These are phyloP conservation scores for Ephemerocybe angulata DNA, from an alignment of 768 basidiomycete genomes.

Conservation along the genomic window DNA sequence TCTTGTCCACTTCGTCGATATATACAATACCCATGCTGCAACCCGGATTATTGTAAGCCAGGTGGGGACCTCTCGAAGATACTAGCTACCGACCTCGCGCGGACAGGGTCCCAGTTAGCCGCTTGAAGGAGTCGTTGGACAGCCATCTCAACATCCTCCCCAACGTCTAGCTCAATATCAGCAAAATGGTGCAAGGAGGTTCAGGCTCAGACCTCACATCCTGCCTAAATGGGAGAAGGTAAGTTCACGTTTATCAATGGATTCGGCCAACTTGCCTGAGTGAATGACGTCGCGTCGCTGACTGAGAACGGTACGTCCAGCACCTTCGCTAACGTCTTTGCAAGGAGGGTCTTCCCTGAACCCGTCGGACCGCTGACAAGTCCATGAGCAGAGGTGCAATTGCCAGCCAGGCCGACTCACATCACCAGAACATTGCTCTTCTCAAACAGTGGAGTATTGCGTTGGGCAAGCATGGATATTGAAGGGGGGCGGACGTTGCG, in stretches of 20 bases:
- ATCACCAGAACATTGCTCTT: constrained; percentile 95
- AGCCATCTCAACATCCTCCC: constrained; percentile 93
- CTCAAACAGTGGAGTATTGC: constrained; percentile 61
- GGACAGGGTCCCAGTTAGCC: constrained; percentile 81
- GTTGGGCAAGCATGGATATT: constrained; percentile 38
- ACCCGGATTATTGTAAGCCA: constrained; percentile 1
- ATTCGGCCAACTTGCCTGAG: constrained; percentile 53
- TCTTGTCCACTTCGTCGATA: constrained; percentile 95
- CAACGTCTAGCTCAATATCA: too few relatives aligned
- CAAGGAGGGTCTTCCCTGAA: constrained; percentile 88
- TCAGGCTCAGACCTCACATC: constrained; percentile 55
- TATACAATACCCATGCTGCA: constrained; percentile 88
- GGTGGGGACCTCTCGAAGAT: neutral
- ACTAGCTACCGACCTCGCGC: constrained; percentile 60
- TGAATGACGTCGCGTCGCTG: constrained; percentile 91
- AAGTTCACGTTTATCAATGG: constrained; percentile 14
- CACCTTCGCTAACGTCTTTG: constrained; percentile 86
- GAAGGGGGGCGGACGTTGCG: constrained; percentile 30
- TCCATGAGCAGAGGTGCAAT: neutral
- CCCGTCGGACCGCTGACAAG: constrained; percentile 80
- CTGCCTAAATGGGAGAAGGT: constrained; percentile 44
- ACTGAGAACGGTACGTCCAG: constrained; percentile 93
- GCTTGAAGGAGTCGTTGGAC: constrained; percentile 86
- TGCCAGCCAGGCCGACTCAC: constrained; percentile 38
- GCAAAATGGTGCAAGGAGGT: too few relatives aligned